Conservation (phyloP, 768 basidiomycete species). For the Hortiboletus flavorubellus region DNA sequence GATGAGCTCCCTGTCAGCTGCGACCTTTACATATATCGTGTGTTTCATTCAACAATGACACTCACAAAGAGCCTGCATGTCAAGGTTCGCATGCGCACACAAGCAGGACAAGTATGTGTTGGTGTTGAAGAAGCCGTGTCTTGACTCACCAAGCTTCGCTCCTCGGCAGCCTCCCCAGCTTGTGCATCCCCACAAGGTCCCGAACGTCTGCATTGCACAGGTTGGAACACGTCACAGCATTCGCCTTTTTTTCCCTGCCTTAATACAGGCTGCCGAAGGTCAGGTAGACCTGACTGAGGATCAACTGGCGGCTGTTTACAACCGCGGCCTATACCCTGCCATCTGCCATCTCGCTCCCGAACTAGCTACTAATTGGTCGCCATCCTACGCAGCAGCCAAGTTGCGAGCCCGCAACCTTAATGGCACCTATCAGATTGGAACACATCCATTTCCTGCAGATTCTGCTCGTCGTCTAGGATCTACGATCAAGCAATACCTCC, state of each 20-base stretch:
- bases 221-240: neutral
- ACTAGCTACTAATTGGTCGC: too few relatives aligned
- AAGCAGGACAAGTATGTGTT: too few relatives aligned
- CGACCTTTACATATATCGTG: neutral
- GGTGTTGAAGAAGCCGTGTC: too few relatives aligned
- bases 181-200: neutral
- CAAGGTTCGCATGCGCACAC: neutral
- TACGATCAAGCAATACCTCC: neutral
- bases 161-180: neutral
- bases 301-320: too few relatives aligned
- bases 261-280: too few relatives aligned
- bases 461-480: neutral
- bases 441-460: neutral
- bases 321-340: too few relatives aligned
- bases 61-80: neutral
- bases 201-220: conserved; percentile 4
- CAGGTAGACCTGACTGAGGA: too few relatives aligned
- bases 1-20: neutral
- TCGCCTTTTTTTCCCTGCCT: conserved; percentile 1
- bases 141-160: too few relatives aligned
- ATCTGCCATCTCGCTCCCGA: too few relatives aligned
- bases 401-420: neutral
- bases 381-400: too few relatives aligned
- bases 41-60: conserved; percentile 1
- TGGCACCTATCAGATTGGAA: neutral